Evolutionary conservation across 257 asterid genomes (phyloP), one percentile per base, ranked within the genome.

Genomic region (Thymus mandschuricus): DNA sequence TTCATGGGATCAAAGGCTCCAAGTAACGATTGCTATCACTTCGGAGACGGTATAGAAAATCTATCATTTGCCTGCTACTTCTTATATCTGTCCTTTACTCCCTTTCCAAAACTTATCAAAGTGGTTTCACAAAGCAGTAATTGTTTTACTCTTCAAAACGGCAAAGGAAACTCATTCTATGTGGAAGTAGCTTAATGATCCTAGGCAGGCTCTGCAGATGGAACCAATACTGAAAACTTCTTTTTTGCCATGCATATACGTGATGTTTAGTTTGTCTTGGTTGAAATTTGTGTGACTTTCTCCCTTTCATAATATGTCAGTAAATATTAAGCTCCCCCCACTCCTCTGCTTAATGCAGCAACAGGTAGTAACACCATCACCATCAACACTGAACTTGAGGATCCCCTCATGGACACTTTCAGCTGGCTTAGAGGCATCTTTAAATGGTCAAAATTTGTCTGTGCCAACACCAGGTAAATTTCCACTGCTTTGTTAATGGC

Each of bases 1-100:
- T 64, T 91, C 99, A 4, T 88, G 91, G 95, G 82, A 86, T 75
- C 85, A 78, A 41, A 81, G 85, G 61, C 85, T 92, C 55, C 75
- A 30, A 70, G 87, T 88, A 51, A 85, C 85, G 13, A 6, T 92
- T 56, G 73, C 81, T 10, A 51, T 92, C 59, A 80, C 88, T 40
- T 68, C 78, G 10, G 69, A 84, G 28, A 75, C 10, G 86, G 96
- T 87, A 84, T 29, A 33, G 51, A 30, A 38, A 49, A 11, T 61
- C 65, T 51, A 9, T 46, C 31, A 72, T 50, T 68, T 56, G 51
- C 68, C 57, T 54, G 44, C 68, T 72, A 43, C 70, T 67, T 8
- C 48, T 66, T 13, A 13, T 35, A 43, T 72, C 31, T 40, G 30
- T 51, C 46, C 3, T 44, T 50, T 4, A 28, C 44, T 60, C 21